These are phyloP conservation scores for Lepidium didymum DNA, from an alignment of 345 rosid species.

Conservation along the genomic window DNA sequence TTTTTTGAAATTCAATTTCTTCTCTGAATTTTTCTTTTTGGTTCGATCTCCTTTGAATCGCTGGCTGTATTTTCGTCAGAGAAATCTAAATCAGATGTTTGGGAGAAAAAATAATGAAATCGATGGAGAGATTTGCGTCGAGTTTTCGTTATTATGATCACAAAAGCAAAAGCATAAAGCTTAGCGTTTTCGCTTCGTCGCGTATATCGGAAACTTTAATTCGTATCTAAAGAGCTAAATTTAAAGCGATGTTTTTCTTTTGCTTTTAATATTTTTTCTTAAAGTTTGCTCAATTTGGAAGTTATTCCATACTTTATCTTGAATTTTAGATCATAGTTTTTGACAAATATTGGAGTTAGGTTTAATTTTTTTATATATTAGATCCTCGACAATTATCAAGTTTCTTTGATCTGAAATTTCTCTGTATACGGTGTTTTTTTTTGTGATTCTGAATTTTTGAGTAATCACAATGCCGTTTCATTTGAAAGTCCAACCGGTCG, in stretches of 20 bases:
- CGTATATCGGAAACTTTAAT: constrained; percentile 43
- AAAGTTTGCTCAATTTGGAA: constrained; percentile 43
- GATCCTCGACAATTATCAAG: background rate
- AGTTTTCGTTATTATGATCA: constrained; percentile 1
- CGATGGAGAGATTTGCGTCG: constrained; percentile 10
- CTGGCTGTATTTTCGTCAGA: background rate
- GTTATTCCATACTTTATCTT: constrained; percentile 54
- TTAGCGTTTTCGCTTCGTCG: constrained; percentile 35
- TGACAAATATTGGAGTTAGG: background rate
- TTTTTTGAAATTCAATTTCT: background rate
- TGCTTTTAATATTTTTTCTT: background rate
- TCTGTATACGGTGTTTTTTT: background rate
- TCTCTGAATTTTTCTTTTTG: background rate
- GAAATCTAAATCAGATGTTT: background rate
- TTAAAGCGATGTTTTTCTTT: constrained; percentile 26
- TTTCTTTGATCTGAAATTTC: constrained; percentile 1
- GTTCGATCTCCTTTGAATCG: background rate
- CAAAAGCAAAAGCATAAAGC: background rate
- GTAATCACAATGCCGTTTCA: constrained; percentile 37
- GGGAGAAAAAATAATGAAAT: background rate
- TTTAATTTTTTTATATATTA: background rate
- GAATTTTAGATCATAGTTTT: constrained; percentile 28
- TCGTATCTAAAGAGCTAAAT: constrained; percentile 23
- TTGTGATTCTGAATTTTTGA: background rate
- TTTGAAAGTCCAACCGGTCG: constrained; percentile 82